Evolutionary conservation across 225 moss, liverwort and hornwort species (phyloP), one percentile per base, ranked within the genome.

Genomic region (Lunularia cruciata): DNA sequence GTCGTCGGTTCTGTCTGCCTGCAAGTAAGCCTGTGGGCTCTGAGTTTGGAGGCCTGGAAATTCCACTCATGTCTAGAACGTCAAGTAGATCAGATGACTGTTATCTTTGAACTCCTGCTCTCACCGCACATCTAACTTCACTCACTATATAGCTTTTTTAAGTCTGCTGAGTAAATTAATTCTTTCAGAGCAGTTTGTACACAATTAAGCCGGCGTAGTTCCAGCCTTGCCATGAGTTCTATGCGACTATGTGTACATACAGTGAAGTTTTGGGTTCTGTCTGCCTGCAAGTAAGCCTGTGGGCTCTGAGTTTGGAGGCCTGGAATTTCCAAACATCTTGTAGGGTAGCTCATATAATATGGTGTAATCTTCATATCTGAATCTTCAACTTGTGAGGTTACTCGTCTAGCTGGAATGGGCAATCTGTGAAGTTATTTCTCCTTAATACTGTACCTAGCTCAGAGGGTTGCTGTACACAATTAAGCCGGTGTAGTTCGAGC

Each of bases 1-100:
- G 16, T 35, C 6, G 65, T 61, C 65, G 65, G 46, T 65, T 76
- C 59, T 71, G 71, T 76, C 76, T 76, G 70, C 56, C 71, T 76
- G 64, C 71, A 63, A 18, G 11, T 28, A 77, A 56, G 4, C 1
- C 52, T 52, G 19, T 52, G 52, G 52, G 78, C 66, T 28, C 20
- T 78, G 73, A 69, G 42, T 39, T 63, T 63, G 78, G 73, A 78
- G 78, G 73, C 73, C 78, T 73, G 69, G 78, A 78, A 73, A 40
- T 78, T 47, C 78, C 73, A 26, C 67, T n/a, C 20, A 20, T 49
- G 7, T 2, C 18, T 16, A 49, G 6, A 18, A 16, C 49, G 20
- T 43, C 55, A 1, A 4, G 55, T 11, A 7, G 49, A n/a, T n/a
- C n/a, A n/a, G n/a, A n/a, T n/a, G n/a, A n/a, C n/a, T n/a, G n/a